Evolutionary conservation across 2,329 filamentous ascomycete species (phyloP).

Genomic region (Alternaria metachromatica): DNA sequence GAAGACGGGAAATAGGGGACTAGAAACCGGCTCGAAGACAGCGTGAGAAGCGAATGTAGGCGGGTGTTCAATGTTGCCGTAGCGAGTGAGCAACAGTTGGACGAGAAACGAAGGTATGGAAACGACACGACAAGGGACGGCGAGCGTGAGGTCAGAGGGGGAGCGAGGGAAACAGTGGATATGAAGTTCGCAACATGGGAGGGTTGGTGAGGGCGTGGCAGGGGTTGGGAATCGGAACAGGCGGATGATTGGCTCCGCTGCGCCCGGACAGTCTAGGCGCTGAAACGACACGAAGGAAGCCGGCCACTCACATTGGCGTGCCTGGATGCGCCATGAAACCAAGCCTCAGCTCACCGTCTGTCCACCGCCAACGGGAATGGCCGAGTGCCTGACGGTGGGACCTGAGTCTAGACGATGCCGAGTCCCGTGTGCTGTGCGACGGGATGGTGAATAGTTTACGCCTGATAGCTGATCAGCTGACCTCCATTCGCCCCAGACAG

Average conservation of each 20-base stretch:
- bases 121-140: constrained; percentile 15
- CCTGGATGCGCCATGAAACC: constrained; percentile 39
- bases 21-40: neutral
- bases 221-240: constrained; percentile 4
- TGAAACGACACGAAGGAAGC: constrained; percentile 26
- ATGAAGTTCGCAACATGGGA: constrained; percentile 22
- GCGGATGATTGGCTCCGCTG: constrained; percentile 25
- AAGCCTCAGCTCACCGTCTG: constrained; percentile 11
- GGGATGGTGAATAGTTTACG: neutral
- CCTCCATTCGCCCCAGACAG: neutral
- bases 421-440: neutral
- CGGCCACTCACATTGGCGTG: constrained; percentile 30
- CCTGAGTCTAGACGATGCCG: neutral
- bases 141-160: constrained; percentile 24
- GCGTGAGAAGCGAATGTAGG: constrained; percentile 17
- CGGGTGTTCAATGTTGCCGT: constrained; percentile 35
- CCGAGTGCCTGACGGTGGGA: neutral
- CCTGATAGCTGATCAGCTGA: neutral
- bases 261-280: constrained; percentile 18
- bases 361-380: constrained; percentile 6
- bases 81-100: constrained; percentile 45
- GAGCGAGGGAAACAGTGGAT: constrained; percentile 35
- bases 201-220: constrained; percentile 6
- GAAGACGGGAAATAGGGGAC: constrained; percentile 1
- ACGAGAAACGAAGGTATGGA: constrained; percentile 35